phyloP scores from a whole-genome alignment of 495 filamentous ascomycete genomes.

The Annulohypoxylon bovei region DNA sequence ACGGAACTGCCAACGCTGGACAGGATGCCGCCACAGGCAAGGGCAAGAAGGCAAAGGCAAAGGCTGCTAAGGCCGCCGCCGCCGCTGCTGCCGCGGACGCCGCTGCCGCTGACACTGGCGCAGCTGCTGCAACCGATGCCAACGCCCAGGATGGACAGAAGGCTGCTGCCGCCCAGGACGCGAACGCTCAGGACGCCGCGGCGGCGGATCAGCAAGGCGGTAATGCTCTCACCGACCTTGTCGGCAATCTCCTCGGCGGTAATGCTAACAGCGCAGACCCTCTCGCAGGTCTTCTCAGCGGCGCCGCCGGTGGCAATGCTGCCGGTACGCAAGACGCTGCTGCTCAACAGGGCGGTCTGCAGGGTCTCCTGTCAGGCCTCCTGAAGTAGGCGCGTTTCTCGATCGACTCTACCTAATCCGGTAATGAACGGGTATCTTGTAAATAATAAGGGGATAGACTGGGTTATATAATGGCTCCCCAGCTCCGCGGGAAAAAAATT shows the following conservation, averaged over 20 bases:
- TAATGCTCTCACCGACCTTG: slow-evolving; percentile 22
- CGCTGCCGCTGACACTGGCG: neutral
- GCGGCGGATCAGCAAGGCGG: slow-evolving; percentile 15
- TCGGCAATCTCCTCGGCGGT: slow-evolving; percentile 29
- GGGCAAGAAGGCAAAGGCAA: slow-evolving; percentile 8
- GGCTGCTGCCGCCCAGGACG: neutral
- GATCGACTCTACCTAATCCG: neutral
- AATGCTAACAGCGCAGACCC: slow-evolving; percentile 7
- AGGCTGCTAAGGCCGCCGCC: slow-evolving; percentile 3
- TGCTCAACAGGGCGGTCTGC: slow-evolving; percentile 12
- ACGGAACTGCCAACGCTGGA: slow-evolving; percentile 25
- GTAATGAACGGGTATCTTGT: slow-evolving; percentile 15
- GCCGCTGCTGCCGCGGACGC: neutral
- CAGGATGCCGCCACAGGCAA: slow-evolving; percentile 2
- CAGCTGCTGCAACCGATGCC: neutral
- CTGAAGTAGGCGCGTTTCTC: slow-evolving; percentile 13
- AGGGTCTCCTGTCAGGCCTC: slow-evolving; percentile 23
- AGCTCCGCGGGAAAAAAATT: neutral
- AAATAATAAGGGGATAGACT: slow-evolving; percentile 27
- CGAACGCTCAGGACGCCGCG: slow-evolving; percentile 18
- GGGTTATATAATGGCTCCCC: slow-evolving; percentile 8
- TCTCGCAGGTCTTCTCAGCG: slow-evolving; percentile 27
- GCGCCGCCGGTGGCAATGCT: slow-evolving; percentile 2
- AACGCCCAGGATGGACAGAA: neutral
- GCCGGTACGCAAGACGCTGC: slow-evolving; percentile 7